Evolutionary conservation across 345 rosid species (phyloP), one percentile per base, ranked within the genome.

Genomic region (Hibiscus trionum): DNA sequence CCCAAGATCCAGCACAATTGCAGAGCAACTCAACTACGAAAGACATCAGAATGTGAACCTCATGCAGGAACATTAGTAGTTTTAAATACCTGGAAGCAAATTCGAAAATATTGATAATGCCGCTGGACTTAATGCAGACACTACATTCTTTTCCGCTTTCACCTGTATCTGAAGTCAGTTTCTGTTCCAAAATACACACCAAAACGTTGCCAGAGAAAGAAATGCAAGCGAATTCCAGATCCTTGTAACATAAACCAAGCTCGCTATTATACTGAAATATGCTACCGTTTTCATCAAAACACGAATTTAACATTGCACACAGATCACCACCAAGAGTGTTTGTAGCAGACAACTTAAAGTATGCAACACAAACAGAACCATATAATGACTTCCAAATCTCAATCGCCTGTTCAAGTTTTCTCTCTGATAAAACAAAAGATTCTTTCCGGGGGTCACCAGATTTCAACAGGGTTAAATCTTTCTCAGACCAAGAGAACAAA

Each of bases 321-420:
- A 86, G 56, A 50, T 64, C 63, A 64, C 70, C 79, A 33, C 70
- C 61, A 27, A 84, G 77, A 70, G 74, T 71, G 68, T 66, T 73
- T 63, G 39, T 74, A 57, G 75, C 26, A 37, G 53, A 73, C 70
- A 44, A 53, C 52, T 77, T 62, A 16, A 73, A n/a, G 55, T 17
- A 59, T 29, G 72, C 76, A 73, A 35, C 70, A 78, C 66, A 73
- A 74, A 86, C 73, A 26, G 78, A 76, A 68, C 69, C 66, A 81
- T 77, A 84, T 52, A 88, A 76, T 27, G 82, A 78, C 56, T 73
- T 81, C 92, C 92, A 88, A 26, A 68, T 77, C 56, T 81, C 82
- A 76, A 69, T 61, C 35, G 76, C 72, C 46, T 56, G 77, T 58
- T 75, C 83, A 62, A 79, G 80, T 65, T 66, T 73, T 65, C 74